Evolutionary conservation across 257 asterid genomes (phyloP).

Genomic region (Thymus mandschuricus): DNA sequence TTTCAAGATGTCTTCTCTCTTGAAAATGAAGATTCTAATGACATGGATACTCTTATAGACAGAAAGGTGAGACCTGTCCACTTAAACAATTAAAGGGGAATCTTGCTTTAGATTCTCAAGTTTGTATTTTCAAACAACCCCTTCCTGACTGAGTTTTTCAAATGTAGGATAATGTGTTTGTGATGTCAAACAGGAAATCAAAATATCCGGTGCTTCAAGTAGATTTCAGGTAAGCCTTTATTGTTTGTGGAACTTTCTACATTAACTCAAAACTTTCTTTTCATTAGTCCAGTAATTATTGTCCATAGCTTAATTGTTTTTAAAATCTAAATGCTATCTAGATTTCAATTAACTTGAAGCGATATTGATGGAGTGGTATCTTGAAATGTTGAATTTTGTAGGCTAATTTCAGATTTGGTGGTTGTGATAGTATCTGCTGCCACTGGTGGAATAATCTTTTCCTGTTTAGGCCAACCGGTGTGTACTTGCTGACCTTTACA

Average conservation of each 20-base stretch:
- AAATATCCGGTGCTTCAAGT: constrained; percentile 96
- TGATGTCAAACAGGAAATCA: constrained; percentile 93
- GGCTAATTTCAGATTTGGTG: constrained; percentile 98
- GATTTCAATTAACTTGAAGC: constrained; percentile 25
- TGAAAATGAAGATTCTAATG: constrained; percentile 80
- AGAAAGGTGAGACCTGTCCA: constrained; percentile 52
- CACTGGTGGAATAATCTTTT: constrained; percentile 89
- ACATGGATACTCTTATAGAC: constrained; percentile 72
- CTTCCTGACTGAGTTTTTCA: constrained; percentile 26
- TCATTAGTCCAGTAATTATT: constrained; percentile 6
- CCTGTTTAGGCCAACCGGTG: constrained; percentile 98
- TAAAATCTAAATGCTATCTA: not conserved
- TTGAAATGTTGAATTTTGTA: constrained; percentile 42
- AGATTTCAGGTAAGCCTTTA: constrained; percentile 69
- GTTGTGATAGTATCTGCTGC: constrained; percentile 98
- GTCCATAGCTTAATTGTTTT: not conserved
- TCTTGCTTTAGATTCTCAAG: not conserved
- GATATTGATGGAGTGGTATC: constrained; percentile 17
- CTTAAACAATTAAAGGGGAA: not conserved
- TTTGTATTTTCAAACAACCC: constrained; percentile 1
- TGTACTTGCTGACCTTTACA: constrained; percentile 44
- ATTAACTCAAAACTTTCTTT: constrained; percentile 11
- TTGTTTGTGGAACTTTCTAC: constrained; percentile 2
- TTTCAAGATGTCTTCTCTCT: constrained; percentile 76
- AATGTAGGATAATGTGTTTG: constrained; percentile 82